Percentiles rank a stretch among this genome's conserved stretches.
These are phyloP conservation scores for Fusarium chaquense DNA, from an alignment of 2,329 filamentous ascomycete genomes.

Conservation along the genomic window DNA sequence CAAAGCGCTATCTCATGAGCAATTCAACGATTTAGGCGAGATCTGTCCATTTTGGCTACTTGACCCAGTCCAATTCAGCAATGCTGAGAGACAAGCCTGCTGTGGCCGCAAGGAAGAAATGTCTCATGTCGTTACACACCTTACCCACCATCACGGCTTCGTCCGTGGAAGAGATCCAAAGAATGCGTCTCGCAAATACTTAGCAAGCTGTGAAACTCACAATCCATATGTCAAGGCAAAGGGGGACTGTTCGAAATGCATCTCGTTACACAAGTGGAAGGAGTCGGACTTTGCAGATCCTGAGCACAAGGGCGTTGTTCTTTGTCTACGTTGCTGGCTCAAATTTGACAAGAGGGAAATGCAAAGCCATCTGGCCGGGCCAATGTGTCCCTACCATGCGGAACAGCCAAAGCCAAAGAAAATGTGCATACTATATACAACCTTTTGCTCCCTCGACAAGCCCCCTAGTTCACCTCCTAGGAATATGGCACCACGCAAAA, in stretches of 20 bases:
- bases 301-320: constrained; percentile 23
- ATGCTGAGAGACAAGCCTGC: constrained; percentile 29
- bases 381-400: constrained; percentile 31
- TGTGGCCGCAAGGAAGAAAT: constrained; percentile 33
- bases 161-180: constrained; percentile 35
- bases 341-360: constrained; percentile 34
- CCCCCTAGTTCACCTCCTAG: constrained; percentile 22
- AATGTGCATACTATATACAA: constrained; percentile 35
- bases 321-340: constrained; percentile 42
- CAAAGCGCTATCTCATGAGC: constrained; percentile 7
- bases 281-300: constrained; percentile 16
- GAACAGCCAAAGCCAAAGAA: constrained; percentile 37
- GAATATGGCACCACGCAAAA: constrained; percentile 6
- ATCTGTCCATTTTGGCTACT: constrained; percentile 35
- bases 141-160: constrained; percentile 40
- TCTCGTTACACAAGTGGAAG: constrained; percentile 29
- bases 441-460: constrained; percentile 28
- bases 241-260: constrained; percentile 30
- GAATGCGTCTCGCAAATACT: constrained; percentile 29
- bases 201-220: constrained; percentile 28
- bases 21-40: constrained; percentile 18
- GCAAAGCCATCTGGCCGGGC: constrained; percentile 27
- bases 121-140: constrained; percentile 42
- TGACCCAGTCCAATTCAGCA: constrained; percentile 13
- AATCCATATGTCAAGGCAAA: constrained; percentile 30